Evolutionary conservation across 257 asterid genomes (phyloP), one percentile per base, ranked within the genome.

Genomic region (Penstemon davidsonii): DNA sequence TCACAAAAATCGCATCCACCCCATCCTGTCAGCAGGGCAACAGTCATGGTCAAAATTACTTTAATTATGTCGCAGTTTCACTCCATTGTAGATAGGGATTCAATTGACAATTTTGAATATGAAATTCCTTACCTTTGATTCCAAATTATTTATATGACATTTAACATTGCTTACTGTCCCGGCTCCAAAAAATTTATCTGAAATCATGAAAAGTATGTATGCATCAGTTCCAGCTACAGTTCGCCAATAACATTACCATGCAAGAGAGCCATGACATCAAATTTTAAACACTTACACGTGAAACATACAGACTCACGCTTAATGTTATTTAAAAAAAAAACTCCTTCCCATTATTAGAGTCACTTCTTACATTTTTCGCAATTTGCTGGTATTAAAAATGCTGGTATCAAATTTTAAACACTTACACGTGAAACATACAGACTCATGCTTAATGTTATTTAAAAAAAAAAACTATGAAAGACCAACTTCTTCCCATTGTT

Each of bases 1-100:
- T 94, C 38, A 94, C 99, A 81, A 90, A 94, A 47, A 94, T 43
- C 42, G 97, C 99, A 78, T 94, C 97, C 70, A 90, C 79, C 61
- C 56, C 92, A 60, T 82, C 92, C 96, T 93, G 71, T 60, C 63
- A 73, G 67, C 18, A 67, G 49, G 51, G 52, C 3, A 61, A 61
- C 15, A 55, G 54, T 8, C 55, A 50, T 9, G 5, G 54, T 6
- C 61, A 43, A 38, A 19, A 36, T 52, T 41, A 50, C 18, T 55
- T 63, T 55, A 18, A 40, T 62, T 55, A 52, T 40, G 33, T 10
- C 58, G 62, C 70, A 71, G 36, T 55, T 56, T 33, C 43, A 5
- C 5, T 8, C 25, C 12, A 45, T 37, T 57, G 19, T 37, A 44
- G 13, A 57, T 3, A n/a, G 56, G 39, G 15, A 38, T 44, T 69